phyloP scores from a whole-genome alignment of 2,329 filamentous ascomycete genomes.

The Aspergillus persii region DNA sequence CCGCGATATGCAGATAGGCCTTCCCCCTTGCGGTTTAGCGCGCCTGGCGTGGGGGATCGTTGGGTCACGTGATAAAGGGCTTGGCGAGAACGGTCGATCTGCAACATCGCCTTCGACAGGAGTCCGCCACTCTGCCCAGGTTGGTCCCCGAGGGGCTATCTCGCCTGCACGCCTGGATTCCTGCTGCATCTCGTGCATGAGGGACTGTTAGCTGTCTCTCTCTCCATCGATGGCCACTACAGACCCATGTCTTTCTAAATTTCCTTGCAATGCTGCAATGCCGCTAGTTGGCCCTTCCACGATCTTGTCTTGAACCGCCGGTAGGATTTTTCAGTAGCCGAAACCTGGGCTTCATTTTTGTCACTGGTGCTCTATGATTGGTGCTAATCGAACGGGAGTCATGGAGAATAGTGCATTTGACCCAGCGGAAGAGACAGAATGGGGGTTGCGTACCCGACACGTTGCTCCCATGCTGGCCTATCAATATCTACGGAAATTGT shows the following conservation, averaged over 20 bases:
- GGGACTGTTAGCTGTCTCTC: no score
- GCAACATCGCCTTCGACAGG: neutral
- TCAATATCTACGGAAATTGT: slow-evolving; percentile 4
- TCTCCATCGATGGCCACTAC: no score
- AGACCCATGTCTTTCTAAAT: no score
- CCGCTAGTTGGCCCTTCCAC: no score
- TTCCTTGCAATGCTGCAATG: no score
- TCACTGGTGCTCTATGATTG: neutral
- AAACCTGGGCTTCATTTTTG: neutral
- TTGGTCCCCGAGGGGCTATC: no score
- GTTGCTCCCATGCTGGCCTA: neutral
- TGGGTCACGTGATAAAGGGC: neutral
- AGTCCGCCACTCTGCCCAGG: no score
- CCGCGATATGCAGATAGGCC: neutral
- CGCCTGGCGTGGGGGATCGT: no score
- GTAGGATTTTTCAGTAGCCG: neutral
- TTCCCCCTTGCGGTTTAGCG: neutral
- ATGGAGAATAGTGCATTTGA: neutral
- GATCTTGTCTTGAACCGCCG: no score
- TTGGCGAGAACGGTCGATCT: neutral
- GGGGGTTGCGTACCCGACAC: neutral
- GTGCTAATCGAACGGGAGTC: neutral
- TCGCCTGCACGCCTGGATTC: no score
- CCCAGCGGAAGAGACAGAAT: neutral
- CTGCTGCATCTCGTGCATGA: no score